Conservation (phyloP, 2,329 filamentous ascomycete genomes). For the Neophaeococcomyces aloes region DNA sequence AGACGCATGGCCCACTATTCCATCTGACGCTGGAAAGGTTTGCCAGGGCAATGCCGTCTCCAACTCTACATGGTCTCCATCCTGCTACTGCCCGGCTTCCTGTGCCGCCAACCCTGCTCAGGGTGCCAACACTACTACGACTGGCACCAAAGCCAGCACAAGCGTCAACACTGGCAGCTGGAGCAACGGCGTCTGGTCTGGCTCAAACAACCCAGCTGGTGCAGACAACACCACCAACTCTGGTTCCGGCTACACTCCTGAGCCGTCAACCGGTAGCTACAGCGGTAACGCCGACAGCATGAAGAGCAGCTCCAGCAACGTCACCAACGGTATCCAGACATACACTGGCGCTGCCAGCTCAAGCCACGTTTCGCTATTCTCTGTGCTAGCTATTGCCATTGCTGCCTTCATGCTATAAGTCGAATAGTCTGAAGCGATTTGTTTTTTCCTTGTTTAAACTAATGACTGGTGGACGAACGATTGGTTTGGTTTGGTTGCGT, state of each 20-base stretch:
- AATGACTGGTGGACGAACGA: conserved; percentile 1
- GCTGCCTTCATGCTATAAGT: conserved; percentile 8
- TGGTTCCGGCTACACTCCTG: neutral
- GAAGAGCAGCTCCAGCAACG: conserved; percentile 1
- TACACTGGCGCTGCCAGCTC: neutral
- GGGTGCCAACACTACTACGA: conserved; percentile 1
- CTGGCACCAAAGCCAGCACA: conserved; percentile 14
- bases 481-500: neutral
- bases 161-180: neutral
- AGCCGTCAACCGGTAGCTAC: too few species aligned
- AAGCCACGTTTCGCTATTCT: conserved; percentile 4
- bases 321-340: neutral
- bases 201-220: neutral
- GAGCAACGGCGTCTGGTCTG: neutral
- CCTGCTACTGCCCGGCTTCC: conserved; percentile 6
- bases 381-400: conserved; percentile 1
- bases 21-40: conserved; percentile 16
- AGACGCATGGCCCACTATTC: conserved; percentile 24
- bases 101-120: conserved; percentile 6
- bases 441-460: neutral
- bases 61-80: conserved; percentile 9
- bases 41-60: conserved; percentile 12
- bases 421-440: neutral
- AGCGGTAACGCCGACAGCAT: conserved; percentile 1
- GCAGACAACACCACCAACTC: neutral